Percentiles rank a stretch among this genome's conserved stretches.
These are phyloP conservation scores for Phyllosticta capitalensis DNA, from an alignment of 2,329 filamentous ascomycete genomes.

Conservation along the genomic window DNA sequence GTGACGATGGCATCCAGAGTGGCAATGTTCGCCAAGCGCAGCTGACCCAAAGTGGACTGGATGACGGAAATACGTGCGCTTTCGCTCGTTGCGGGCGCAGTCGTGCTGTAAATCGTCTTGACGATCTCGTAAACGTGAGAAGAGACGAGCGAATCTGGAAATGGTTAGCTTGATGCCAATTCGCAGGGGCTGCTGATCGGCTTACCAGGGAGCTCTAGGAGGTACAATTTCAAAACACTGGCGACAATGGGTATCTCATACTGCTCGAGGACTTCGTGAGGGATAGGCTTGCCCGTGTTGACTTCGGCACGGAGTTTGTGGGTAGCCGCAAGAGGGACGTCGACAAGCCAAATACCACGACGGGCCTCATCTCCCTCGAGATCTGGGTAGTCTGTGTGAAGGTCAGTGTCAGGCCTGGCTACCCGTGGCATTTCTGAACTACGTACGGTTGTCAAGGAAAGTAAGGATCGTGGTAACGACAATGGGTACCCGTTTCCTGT, in stretches of 20 bases:
- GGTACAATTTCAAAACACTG: conserved; percentile 84
- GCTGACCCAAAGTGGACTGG: conserved; percentile 89
- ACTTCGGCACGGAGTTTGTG: conserved; percentile 75
- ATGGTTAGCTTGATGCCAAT: background rate
- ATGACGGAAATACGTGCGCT: conserved; percentile 77
- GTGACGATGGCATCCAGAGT: conserved; percentile 98
- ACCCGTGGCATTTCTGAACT: background rate
- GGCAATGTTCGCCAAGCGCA: conserved; percentile 93
- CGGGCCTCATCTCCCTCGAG: conserved; percentile 92
- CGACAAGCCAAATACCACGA: conserved; percentile 85
- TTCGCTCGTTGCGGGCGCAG: conserved; percentile 58
- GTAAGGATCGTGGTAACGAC: conserved; percentile 89
- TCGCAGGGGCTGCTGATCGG: background rate
- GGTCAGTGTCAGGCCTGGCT: conserved; percentile 7
- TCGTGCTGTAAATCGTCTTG: conserved; percentile 87
- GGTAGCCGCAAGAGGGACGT: conserved; percentile 75
- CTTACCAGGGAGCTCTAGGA: conserved; percentile 86
- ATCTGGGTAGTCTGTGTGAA: conserved; percentile 68
- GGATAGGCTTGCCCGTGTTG: conserved; percentile 77
- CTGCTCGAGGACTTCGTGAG: conserved; percentile 66
- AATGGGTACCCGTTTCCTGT: conserved; percentile 89
- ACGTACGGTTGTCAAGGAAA: conserved; percentile 74
- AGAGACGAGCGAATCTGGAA: conserved; percentile 85
- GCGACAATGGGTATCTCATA: conserved; percentile 94
- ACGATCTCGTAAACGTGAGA: conserved; percentile 98